Base-by-base conservation (phyloP, 2,329 filamentous ascomycete species). In the Fusarium mundagurra region DNA sequence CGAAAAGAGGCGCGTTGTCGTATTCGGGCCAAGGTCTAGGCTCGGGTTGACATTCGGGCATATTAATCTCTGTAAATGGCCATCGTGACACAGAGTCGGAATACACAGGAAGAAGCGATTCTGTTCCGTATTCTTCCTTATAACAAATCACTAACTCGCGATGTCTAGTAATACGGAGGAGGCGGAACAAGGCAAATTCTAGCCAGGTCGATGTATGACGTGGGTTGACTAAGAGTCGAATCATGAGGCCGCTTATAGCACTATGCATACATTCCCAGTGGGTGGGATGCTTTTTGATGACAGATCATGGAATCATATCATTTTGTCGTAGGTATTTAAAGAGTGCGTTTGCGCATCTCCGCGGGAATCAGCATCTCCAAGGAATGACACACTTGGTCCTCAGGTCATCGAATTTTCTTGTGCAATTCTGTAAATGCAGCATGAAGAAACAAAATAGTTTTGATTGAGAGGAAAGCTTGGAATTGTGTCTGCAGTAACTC, bases 301-400 rank as follows among this genome's bases (percentile, higher is more conserved):
- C 69, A 67, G 45, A 54, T 34, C 36, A 55, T 62, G 39, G 45
- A 33, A 71, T 71, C 67, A 71, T 44, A 67, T 67, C 67, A 71
- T 71, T 39, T 43, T 31, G n/a, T 8, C 27, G 20, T 33, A 36
- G 48, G n/a, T 31, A 39, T 43, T 39, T n/a, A 38, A 43, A 31
- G 27, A 6, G 3, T 22, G 20, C n/a, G 58, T 61, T 71, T 31
- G 16, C 17, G 57, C 50, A 67, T 71, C 69, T 71, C 67, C 67
- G 67, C 69, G 69, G 69, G 29, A 50, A 34, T 71, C 45, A 53
- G 31, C 43, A 59, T 71, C 45, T 71, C 57, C 57, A 39, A 50
- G 62, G 51, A 55, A 34, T 33, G 29, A 20, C 66, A 61, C 38
- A 27, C 33, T 59, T 20, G 14, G 24, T 48, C 8, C n/a, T 11